Base-by-base conservation (phyloP, 441 rosid genomes). In the Populus trichocarpa region DNA sequence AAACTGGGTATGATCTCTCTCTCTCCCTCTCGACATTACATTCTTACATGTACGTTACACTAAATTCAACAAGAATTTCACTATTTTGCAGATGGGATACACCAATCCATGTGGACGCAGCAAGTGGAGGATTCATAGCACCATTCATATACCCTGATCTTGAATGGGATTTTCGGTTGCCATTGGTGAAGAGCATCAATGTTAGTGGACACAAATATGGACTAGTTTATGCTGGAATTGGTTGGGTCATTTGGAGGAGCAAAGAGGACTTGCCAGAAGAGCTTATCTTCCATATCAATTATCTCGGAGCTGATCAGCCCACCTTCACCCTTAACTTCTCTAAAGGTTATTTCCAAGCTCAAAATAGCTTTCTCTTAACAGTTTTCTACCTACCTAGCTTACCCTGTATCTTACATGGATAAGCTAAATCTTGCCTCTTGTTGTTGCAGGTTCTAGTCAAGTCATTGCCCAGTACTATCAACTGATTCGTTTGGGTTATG, bases 151-250 rank as follows among this genome's bases (percentile, higher is more conserved):
- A 91, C 77, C 97, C 97, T 6, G 93, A 94, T 23, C 85, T 94
- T 33, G 92, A 91, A 72, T 94, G 97, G 98, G 98, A 94, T 80
- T 92, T 94, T 78, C 77, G 96, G 82, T 78, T 94, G 73, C 92
- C 92, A 0, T 77, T 92, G 69, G 98, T 94, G 83, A 94, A 89
- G 91, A 92, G 96, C 75, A 92, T 94, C 23, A 94, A 94, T 32
- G 97, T 94, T 22, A 94, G 98, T 78, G 98, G 98, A 25, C 98
- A 94, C 81, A 94, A 94, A 81, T 94, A 94, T 61, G 98, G 98
- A 20, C 90, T 94, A 20, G 98, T 94, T 26, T 94, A 94, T 61
- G 97, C 98, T 16, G 97, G 97, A 0, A 87, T 94, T 73, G 97
- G 98, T 13, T 94, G 98, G 97, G 90, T 88, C 16, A 81, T 94